Evolutionary conservation across 768 basidiomycete genomes (phyloP).

Genomic region (Suillus paluster): DNA sequence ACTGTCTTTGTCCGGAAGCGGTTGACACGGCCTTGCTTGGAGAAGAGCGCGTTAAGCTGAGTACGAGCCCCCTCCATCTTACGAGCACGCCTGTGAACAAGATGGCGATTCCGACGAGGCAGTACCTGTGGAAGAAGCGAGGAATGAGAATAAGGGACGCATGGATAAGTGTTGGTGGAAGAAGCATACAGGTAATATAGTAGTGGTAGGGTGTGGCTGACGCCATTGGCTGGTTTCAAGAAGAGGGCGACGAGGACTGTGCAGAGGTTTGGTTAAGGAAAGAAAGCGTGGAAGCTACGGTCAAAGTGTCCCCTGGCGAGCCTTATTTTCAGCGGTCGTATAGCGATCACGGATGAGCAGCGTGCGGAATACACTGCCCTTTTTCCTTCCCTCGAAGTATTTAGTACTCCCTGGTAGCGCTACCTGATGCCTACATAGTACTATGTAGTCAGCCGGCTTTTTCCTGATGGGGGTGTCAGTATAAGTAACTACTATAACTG

Average conservation of each 20-base stretch:
- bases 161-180: neutral
- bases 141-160: no score
- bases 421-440: no score
- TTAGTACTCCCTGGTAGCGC: no score
- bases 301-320: no score
- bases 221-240: conserved; percentile 54
- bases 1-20: conserved; percentile 84
- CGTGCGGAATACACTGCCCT: no score
- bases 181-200: conserved; percentile 54
- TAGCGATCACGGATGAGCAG: no score
- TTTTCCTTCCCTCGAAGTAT: no score
- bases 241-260: conserved; percentile 59
- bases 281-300: no score
- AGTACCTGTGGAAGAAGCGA: conserved; percentile 42
- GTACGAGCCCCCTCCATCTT: conserved; percentile 78
- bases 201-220: conserved; percentile 62
- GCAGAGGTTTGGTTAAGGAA: neutral
- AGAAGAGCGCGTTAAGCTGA: conserved; percentile 73
- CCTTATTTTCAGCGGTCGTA: no score
- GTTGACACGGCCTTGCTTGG: conserved; percentile 87
- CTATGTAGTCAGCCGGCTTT: no score
- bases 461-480: no score
- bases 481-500: no score
- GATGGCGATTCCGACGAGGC: conserved; percentile 55
- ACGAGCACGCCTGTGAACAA: conserved; percentile 51